Conservation (phyloP, 2,329 filamentous ascomycete species). For the Cordyceps javanica region DNA sequence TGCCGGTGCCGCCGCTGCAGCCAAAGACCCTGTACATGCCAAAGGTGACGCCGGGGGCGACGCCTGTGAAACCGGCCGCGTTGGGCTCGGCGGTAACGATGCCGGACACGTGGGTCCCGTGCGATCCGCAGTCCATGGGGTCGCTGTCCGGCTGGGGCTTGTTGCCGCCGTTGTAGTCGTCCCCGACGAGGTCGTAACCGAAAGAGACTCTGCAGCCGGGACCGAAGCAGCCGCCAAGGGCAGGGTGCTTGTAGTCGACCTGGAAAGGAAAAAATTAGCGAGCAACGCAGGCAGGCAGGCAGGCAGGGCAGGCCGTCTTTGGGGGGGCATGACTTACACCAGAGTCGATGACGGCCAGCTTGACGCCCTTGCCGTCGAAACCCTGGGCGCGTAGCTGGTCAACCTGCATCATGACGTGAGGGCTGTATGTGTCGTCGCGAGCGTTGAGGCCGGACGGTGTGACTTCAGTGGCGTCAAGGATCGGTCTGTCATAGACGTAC, state of each 20-base stretch:
- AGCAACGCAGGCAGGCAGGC: neutral
- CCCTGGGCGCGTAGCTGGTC: constrained; percentile 36
- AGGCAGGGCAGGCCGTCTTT: neutral
- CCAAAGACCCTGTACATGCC: constrained; percentile 54
- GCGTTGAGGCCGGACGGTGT: neutral
- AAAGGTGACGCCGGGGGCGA: constrained; percentile 49
- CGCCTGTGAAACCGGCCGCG: constrained; percentile 49
- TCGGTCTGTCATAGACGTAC: constrained; percentile 1
- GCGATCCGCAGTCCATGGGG: constrained; percentile 35
- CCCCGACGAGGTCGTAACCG: constrained; percentile 42
- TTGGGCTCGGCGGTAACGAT: constrained; percentile 52
- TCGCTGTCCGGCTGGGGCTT: constrained; percentile 31
- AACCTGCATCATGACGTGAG: constrained; percentile 29
- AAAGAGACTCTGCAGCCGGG: constrained; percentile 39
- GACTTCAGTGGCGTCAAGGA: neutral
- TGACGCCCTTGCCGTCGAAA: constrained; percentile 38
- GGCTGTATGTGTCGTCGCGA: constrained; percentile 15
- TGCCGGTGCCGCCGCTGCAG: constrained; percentile 42
- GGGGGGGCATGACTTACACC: constrained; percentile 3
- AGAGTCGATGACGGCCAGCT: constrained; percentile 32
- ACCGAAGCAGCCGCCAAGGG: constrained; percentile 48
- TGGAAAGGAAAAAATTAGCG: neutral
- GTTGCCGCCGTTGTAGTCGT: constrained; percentile 24
- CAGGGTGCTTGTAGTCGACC: constrained; percentile 45
- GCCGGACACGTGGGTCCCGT: constrained; percentile 41